A percentile compares a stretch with the other conserved stretches of the same genome.
phyloP scores from a whole-genome alignment of 1,139 yeast species.

The Kurtzmaniella natalensis region DNA sequence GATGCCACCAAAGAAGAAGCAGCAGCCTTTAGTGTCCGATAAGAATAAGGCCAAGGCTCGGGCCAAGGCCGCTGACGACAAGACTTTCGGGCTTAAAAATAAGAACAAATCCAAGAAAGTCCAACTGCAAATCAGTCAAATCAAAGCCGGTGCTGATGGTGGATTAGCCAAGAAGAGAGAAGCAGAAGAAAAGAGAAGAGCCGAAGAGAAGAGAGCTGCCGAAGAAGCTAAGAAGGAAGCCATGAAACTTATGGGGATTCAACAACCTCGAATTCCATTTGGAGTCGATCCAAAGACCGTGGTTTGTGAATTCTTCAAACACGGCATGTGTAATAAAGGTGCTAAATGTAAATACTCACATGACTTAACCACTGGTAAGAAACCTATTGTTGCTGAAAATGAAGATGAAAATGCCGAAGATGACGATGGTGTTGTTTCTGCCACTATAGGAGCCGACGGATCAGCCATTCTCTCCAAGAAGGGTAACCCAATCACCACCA shows the following conservation, averaged over 20 bases:
- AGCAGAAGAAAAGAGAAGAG: slow-evolving; percentile 67
- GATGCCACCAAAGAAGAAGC: slow-evolving; percentile 77
- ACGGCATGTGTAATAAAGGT: slow-evolving; percentile 88
- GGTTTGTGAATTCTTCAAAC: slow-evolving; percentile 84
- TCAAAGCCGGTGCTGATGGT: slow-evolving; percentile 59
- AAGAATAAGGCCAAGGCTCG: slow-evolving; percentile 66
- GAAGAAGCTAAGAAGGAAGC: slow-evolving; percentile 89
- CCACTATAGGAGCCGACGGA: slow-evolving; percentile 2
- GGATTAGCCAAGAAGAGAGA: slow-evolving; percentile 66
- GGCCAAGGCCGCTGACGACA: slow-evolving; percentile 72
- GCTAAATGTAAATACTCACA: slow-evolving; percentile 92
- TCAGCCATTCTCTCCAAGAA: slow-evolving; percentile 72
- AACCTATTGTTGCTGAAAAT: slow-evolving; percentile 68
- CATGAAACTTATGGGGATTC: slow-evolving; percentile 68
- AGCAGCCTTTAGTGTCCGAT: slow-evolving; percentile 52
- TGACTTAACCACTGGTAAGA: slow-evolving; percentile 81
- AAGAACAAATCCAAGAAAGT: slow-evolving; percentile 92
- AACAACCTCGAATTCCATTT: slow-evolving; percentile 84
- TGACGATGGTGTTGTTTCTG: slow-evolving; percentile 69
- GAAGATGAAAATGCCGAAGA: slow-evolving; percentile 89
- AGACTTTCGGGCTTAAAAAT: slow-evolving; percentile 91
- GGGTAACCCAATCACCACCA: slow-evolving; percentile 90
- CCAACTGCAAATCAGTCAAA: slow-evolving; percentile 79
- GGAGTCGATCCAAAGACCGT: slow-evolving; percentile 98
- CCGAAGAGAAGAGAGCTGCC: slow-evolving; percentile 87